These are phyloP conservation scores for Hsuehochloa calcarea DNA, from an alignment of 176 grass and related monocot genomes.

Conservation along the genomic window DNA sequence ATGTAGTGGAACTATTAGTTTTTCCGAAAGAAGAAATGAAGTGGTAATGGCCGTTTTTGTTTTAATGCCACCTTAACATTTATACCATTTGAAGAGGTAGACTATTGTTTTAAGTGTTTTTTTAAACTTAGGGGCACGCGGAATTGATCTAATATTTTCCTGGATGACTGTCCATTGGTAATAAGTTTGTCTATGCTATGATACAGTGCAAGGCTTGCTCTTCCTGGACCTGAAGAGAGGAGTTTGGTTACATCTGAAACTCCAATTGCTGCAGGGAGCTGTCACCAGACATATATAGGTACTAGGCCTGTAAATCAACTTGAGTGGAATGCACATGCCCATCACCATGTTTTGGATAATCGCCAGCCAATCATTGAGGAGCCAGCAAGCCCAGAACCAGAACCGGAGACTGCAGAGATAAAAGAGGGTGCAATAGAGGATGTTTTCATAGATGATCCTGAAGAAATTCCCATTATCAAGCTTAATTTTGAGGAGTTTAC, in stretches of 20 bases:
- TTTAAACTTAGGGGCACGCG: not conserved
- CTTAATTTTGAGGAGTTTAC: slow-evolving; percentile 72
- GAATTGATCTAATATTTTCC: not conserved
- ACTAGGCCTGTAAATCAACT: slow-evolving; percentile 31
- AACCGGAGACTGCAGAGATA: slow-evolving; percentile 34
- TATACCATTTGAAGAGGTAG: not conserved
- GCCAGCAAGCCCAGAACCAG: slow-evolving; percentile 65
- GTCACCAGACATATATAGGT: slow-evolving; percentile 8
- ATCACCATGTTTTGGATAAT: slow-evolving; percentile 25
- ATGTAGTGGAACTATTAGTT: slow-evolving; percentile 8
- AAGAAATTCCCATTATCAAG: slow-evolving; percentile 83
- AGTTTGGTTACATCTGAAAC: slow-evolving; percentile 30
- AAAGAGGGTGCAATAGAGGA: slow-evolving; percentile 67
- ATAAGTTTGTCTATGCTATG: slow-evolving; percentile 16
- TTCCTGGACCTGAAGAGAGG: slow-evolving; percentile 75
- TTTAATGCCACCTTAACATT: not conserved
- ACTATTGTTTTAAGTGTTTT: not conserved
- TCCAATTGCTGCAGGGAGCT: slow-evolving; percentile 16
- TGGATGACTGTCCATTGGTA: not conserved
- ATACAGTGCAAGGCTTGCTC: slow-evolving; percentile 69
- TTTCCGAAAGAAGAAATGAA: not conserved
- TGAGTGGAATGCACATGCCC: slow-evolving; percentile 20
- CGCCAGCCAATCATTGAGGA: slow-evolving; percentile 80
- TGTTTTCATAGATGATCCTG: slow-evolving; percentile 67
- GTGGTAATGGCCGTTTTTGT: not conserved